These are phyloP conservation scores for Pseudohalonectria lignicola DNA, from an alignment of 2,329 filamentous ascomycete species.

Conservation along the genomic window DNA sequence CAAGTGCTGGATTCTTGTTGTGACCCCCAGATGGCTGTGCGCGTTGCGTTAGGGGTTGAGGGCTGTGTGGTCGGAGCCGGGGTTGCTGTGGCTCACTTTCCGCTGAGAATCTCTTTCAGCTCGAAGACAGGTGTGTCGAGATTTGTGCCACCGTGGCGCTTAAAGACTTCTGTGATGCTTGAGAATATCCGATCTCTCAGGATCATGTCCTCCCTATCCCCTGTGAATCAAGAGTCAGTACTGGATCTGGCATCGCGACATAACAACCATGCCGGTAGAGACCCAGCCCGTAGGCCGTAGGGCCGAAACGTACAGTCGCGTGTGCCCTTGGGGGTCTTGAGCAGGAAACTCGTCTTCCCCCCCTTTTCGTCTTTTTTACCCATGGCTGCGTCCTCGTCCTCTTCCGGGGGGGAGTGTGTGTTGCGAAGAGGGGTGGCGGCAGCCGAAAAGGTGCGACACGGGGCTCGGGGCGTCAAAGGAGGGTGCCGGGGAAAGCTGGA, in stretches of 20 bases:
- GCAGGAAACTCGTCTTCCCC: slow-evolving; percentile 23
- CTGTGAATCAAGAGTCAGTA: not conserved
- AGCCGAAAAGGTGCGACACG: not conserved
- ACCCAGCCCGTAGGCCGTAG: not conserved
- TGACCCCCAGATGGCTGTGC: no score
- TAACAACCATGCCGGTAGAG: not conserved
- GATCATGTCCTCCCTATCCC: slow-evolving; percentile 4
- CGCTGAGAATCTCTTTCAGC: slow-evolving; percentile 55
- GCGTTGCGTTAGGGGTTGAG: not conserved
- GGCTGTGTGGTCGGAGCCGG: slow-evolving; percentile 8
- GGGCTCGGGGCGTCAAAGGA: no score
- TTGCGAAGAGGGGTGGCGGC: not conserved
- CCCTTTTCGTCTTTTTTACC: slow-evolving; percentile 13
- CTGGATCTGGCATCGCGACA: no score
- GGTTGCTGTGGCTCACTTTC: slow-evolving; percentile 12
- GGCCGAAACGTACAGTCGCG: slow-evolving; percentile 40
- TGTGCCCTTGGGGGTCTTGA: slow-evolving; percentile 73
- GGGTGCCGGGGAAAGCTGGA: not conserved
- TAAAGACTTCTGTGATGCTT: slow-evolving; percentile 11
- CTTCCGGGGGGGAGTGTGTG: not conserved
- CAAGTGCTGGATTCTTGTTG: no score
- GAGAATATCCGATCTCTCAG: slow-evolving; percentile 5
- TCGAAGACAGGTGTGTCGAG: slow-evolving; percentile 71
- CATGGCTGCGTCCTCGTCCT: slow-evolving; percentile 1
- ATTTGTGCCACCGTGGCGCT: slow-evolving; percentile 56